Evolutionary conservation across 202 grass and related monocot species (phyloP), one percentile per base, ranked within the genome.

Genomic region (Schoenoplectus tabernaemontani): DNA sequence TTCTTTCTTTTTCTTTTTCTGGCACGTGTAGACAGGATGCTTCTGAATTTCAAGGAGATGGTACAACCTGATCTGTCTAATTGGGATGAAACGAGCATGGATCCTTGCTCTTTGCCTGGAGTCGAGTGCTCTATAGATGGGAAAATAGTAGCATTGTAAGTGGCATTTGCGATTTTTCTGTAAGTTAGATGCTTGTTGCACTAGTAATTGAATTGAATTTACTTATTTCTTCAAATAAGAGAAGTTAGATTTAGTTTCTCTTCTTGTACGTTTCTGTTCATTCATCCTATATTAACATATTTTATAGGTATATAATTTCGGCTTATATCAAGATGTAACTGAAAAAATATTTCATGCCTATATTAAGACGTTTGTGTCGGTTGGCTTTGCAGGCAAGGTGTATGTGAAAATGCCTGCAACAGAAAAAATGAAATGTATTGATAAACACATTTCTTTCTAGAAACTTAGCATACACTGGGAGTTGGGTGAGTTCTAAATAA

Each of bases 61-160:
- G 57, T 90, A 32, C 84, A 71, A 42, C 74, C 32, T 7, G 91
- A 93, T 53, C 79, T 90, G 68, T 51, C 61, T 19, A 77, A 64
- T 76, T 91, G 91, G 87, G 28, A 89, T 32, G 86, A n/a, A n/a
- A n/a, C 37, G 32, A 66, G 47, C 77, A 7, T 11, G 20, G 83
- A n/a, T 83, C 80, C 84, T 28, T 92, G 95, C 78, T 86, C 79
- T 42, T 90, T 86, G 95, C 83, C 82, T 9, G 81, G 84, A 64
- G 88, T 89, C 11, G 84, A 58, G 37, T 94, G 91, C 78, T 94
- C 95, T 3, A 32, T 36, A 13, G 86, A 90, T 87, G 88, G 85
- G 22, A 79, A 42, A 79, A 81, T 90, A 42, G 4, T 82, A 36
- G 32, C 74, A 68, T 60, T 92, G 95, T 98, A 87, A 98, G 95